Percentiles rank a stretch among this genome's conserved stretches.
These are phyloP conservation scores for Pseudogymnoascus sp. DNA, from an alignment of 2,329 filamentous ascomycete species.

Conservation along the genomic window DNA sequence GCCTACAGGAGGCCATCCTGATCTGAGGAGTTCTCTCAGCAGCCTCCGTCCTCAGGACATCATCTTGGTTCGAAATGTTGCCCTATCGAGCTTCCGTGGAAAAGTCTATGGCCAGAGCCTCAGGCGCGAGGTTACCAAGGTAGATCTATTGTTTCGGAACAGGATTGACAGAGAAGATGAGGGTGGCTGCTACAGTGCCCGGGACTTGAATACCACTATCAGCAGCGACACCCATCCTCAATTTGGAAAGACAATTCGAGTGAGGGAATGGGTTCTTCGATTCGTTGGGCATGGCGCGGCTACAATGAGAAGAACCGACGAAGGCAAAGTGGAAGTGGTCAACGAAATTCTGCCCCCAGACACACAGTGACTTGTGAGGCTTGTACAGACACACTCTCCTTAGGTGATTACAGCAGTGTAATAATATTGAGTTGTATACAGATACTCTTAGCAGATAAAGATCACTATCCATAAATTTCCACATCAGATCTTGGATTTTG, in stretches of 20 bases:
- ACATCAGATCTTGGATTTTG: conserved; percentile 16
- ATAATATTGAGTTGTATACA: not conserved
- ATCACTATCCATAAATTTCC: not conserved
- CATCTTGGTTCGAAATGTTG: conserved; percentile 71
- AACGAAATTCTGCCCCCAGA: conserved; percentile 26
- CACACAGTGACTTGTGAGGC: conserved; percentile 20
- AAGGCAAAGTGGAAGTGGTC: conserved; percentile 1
- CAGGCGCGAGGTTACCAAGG: conserved; percentile 59
- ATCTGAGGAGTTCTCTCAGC: conserved; percentile 26
- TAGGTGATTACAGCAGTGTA: not conserved
- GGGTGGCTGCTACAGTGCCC: conserved; percentile 50
- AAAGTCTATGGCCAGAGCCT: conserved; percentile 82
- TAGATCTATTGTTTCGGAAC: conserved; percentile 58
- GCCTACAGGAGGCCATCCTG: conserved; percentile 22
- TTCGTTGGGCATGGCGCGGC: conserved; percentile 49
- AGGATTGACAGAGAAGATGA: conserved; percentile 44
- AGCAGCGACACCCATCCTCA: conserved; percentile 39
- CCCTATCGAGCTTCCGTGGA: conserved; percentile 64
- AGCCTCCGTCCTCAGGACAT: conserved; percentile 64
- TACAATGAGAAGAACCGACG: conserved; percentile 13
- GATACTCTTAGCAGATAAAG: not conserved
- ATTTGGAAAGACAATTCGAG: conserved; percentile 54
- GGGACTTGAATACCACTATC: conserved; percentile 36
- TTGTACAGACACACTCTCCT: not conserved
- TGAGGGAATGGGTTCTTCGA: conserved; percentile 66